Evolutionary conservation across 352 stramenopile species (phyloP).

Genomic region (Aphanomyces cochlioides): DNA sequence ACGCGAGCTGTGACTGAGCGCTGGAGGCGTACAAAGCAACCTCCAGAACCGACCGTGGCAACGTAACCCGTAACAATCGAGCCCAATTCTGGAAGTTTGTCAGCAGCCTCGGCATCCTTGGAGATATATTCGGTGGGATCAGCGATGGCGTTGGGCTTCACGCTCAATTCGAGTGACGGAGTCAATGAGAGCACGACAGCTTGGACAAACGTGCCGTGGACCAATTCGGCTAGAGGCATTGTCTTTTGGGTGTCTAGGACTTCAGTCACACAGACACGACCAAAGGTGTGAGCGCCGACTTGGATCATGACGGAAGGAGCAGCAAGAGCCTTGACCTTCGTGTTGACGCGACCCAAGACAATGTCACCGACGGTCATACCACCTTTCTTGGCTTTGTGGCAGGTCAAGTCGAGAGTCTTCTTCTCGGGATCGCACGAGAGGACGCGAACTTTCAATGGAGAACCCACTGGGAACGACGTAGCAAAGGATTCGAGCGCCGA

Average conservation of each 20-base stretch:
- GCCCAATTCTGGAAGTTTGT: constrained; percentile 54
- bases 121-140: constrained; percentile 52
- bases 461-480: constrained; percentile 70
- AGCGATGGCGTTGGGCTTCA: constrained; percentile 57
- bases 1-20: constrained; percentile 84
- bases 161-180: constrained; percentile 58
- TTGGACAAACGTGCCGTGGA: constrained; percentile 59
- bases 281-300: constrained; percentile 65
- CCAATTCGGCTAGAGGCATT: constrained; percentile 43
- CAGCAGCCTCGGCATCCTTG: constrained; percentile 3
- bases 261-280: constrained; percentile 79
- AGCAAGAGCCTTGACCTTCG: constrained; percentile 66
- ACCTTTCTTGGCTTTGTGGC: constrained; percentile 34
- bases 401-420: constrained; percentile 63
- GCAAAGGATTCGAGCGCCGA: constrained; percentile 55
- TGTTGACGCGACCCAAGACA: constrained; percentile 69
- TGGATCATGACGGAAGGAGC: constrained; percentile 84
- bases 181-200: constrained; percentile 61
- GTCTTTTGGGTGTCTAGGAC: constrained; percentile 33
- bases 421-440: constrained; percentile 65
- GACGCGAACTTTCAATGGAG: constrained; percentile 57
- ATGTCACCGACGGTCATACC: constrained; percentile 38
- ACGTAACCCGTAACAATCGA: constrained; percentile 90
- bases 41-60: constrained; percentile 85
- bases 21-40: constrained; percentile 93